These are phyloP conservation scores for Pichia gijzeniarum DNA, from an alignment of 805 yeast species.

Conservation along the genomic window DNA sequence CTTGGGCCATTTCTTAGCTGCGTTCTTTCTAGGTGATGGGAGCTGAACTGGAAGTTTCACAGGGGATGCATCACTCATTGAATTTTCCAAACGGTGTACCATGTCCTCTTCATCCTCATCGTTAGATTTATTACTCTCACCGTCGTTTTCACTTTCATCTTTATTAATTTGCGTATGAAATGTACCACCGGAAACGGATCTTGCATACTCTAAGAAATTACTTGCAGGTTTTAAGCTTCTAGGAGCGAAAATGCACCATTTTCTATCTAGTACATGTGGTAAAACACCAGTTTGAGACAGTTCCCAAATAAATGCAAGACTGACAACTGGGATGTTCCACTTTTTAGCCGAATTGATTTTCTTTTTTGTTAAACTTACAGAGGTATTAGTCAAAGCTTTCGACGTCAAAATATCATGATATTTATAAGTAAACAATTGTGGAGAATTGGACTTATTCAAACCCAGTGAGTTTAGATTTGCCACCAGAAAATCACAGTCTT, in stretches of 20 bases:
- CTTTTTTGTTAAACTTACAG: conserved; percentile 35
- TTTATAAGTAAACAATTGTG: conserved; percentile 35
- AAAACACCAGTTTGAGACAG: conserved; percentile 32
- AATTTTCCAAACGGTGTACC: not conserved
- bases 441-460: conserved; percentile 34
- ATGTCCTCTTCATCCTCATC: not conserved
- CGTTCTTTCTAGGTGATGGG: conserved; percentile 49
- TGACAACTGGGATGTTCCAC: conserved; percentile 54
- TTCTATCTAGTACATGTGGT: conserved; percentile 39
- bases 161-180: conserved; percentile 14
- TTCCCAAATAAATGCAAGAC: conserved; percentile 51
- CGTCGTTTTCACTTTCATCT: not conserved
- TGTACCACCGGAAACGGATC: conserved; percentile 18
- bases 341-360: conserved; percentile 53
- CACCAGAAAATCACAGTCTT: conserved; percentile 50
- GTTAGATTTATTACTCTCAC: not conserved
- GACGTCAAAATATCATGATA: conserved; percentile 26
- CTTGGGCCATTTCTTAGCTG: conserved; percentile 41
- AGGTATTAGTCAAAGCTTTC: conserved; percentile 19
- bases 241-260: conserved; percentile 51
- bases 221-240: conserved; percentile 18
- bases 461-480: conserved; percentile 45
- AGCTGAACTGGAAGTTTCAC: conserved; percentile 30
- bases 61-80: conserved; percentile 1
- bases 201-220: conserved; percentile 19